Conservation (phyloP, 192 early-diverging fungal genomes). For the Coemansia sp. region DNA sequence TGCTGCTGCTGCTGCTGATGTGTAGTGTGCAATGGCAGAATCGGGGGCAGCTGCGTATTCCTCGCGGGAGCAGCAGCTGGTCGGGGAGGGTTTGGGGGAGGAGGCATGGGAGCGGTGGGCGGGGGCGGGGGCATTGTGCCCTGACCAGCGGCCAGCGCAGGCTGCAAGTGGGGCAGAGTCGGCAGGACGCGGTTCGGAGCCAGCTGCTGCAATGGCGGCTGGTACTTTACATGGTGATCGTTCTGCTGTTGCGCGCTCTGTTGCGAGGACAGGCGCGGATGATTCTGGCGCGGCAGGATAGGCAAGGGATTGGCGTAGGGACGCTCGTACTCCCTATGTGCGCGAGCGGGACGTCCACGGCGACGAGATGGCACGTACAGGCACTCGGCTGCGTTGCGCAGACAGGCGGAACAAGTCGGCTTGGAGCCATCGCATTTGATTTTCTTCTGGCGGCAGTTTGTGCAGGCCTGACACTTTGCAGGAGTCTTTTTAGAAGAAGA, state of each 20-base stretch:
- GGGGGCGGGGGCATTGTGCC: conserved; percentile 49
- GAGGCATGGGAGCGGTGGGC: conserved; percentile 30
- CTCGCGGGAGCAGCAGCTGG: background rate
- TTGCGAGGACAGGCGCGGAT: background rate
- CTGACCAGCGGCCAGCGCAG: conserved; percentile 43
- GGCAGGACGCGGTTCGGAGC: conserved; percentile 34
- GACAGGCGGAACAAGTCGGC: conserved; percentile 54
- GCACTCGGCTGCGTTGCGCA: conserved; percentile 42
- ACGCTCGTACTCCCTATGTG: conserved; percentile 50
- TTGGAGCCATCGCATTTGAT: conserved; percentile 56
- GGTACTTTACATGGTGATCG: conserved; percentile 27
- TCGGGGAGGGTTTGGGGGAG: conserved; percentile 1
- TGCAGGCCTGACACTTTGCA: conserved; percentile 57
- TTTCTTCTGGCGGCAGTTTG: conserved; percentile 57
- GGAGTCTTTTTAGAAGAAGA: conserved; percentile 31
- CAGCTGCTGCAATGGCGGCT: conserved; percentile 17
- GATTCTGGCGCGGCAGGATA: conserved; percentile 55
- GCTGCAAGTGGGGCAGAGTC: conserved; percentile 51
- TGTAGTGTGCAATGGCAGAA: conserved; percentile 19
- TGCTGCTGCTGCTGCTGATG: conserved; percentile 24
- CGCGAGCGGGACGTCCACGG: conserved; percentile 53
- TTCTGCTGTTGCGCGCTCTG: background rate
- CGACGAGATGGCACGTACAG: conserved; percentile 55
- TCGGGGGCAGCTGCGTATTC: conserved; percentile 34
- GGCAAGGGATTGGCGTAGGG: conserved; percentile 52